Percentiles rank a stretch among this genome's conserved stretches.
Evolutionary conservation across 768 basidiomycete species (phyloP).

Genomic region (Sutorius australiensis): DNA sequence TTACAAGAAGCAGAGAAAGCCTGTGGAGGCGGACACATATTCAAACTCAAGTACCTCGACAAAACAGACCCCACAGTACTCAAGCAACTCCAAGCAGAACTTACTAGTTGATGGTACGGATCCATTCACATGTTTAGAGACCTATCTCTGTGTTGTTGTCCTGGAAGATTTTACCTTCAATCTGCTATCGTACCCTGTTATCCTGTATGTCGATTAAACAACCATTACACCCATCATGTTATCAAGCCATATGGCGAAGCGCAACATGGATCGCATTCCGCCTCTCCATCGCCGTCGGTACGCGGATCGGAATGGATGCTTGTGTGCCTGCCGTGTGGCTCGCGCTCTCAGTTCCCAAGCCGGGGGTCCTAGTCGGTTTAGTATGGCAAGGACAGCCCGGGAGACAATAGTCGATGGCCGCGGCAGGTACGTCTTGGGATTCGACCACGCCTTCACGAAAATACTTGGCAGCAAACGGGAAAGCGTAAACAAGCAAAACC

Average conservation of each 20-base stretch:
- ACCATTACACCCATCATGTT: constrained; percentile 2
- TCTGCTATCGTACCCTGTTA: constrained; percentile 3
- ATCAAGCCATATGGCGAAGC: constrained; percentile 11
- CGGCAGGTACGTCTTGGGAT: background rate
- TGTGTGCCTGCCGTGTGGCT: constrained; percentile 11
- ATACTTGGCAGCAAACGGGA: constrained; percentile 30
- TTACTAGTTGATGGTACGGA: constrained; percentile 22
- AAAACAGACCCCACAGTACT: constrained; percentile 73
- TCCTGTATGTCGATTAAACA: constrained; percentile 1
- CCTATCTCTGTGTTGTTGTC: background rate
- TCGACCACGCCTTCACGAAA: constrained; percentile 11
- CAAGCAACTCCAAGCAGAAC: constrained; percentile 59
- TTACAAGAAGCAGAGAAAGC: constrained; percentile 61
- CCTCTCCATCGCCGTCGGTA: constrained; percentile 49
- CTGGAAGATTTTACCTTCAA: background rate
- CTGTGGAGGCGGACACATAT: constrained; percentile 54
- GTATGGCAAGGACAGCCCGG: constrained; percentile 39
- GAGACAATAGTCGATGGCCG: constrained; percentile 29
- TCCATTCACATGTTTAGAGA: background rate
- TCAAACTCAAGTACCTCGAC: constrained; percentile 58
- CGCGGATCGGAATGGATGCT: constrained; percentile 40
- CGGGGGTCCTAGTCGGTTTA: constrained; percentile 27
- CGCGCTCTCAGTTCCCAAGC: background rate
- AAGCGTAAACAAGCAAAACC: constrained; percentile 39
- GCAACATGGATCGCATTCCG: constrained; percentile 40